These are phyloP conservation scores for Huntiella abstrusa DNA, from an alignment of 2,329 filamentous ascomycete species.

Conservation along the genomic window DNA sequence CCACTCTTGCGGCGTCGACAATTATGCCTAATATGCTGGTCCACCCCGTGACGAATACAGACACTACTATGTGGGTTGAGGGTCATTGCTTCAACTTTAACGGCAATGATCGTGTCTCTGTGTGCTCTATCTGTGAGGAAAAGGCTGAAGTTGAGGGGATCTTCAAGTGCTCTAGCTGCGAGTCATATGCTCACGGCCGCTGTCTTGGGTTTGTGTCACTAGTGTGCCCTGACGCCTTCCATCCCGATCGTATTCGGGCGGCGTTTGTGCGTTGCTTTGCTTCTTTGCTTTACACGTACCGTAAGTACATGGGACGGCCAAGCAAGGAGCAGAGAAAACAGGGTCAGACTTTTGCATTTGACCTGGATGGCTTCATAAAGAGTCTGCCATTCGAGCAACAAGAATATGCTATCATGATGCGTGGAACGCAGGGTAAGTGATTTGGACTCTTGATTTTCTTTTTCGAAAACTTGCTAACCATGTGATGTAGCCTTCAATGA, in stretches of 20 bases:
- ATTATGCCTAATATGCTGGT: slow-evolving; percentile 73
- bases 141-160: slow-evolving; percentile 52
- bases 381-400: slow-evolving; percentile 47
- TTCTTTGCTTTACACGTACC: slow-evolving; percentile 47
- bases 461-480: slow-evolving; percentile 7
- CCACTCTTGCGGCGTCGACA: slow-evolving; percentile 68
- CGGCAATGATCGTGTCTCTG: slow-evolving; percentile 33
- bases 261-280: slow-evolving; percentile 47
- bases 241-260: slow-evolving; percentile 40
- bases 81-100: slow-evolving; percentile 61
- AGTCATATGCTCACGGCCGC: slow-evolving; percentile 34
- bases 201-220: slow-evolving; percentile 44
- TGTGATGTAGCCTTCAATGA: slow-evolving; percentile 42
- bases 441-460: background rate
- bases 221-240: slow-evolving; percentile 45
- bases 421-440: slow-evolving; percentile 43
- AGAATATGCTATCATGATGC: slow-evolving; percentile 44
- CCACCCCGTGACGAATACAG: slow-evolving; percentile 60
- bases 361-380: slow-evolving; percentile 45
- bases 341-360: slow-evolving; percentile 43
- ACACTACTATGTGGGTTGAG: slow-evolving; percentile 67
- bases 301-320: slow-evolving; percentile 42
- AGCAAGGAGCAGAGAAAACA: slow-evolving; percentile 40
- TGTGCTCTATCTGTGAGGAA: slow-evolving; percentile 61
- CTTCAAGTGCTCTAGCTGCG: slow-evolving; percentile 54